Evolutionary conservation across 805 yeast genomes (phyloP).

Genomic region (Ogataea kodamae): DNA sequence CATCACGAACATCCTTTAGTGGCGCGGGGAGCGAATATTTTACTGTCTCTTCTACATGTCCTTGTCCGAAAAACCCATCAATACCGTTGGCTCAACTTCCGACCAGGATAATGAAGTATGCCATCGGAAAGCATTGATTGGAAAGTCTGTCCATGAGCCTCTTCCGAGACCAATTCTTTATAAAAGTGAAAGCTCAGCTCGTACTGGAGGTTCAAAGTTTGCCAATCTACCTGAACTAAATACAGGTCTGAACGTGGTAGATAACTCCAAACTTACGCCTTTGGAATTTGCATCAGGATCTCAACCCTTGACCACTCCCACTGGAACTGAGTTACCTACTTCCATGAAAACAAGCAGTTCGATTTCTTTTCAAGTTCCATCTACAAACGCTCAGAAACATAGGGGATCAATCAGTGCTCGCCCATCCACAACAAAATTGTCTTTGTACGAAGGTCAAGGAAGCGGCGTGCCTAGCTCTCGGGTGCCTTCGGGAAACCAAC

Average conservation of each 20-base stretch:
- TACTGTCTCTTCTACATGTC: conserved; percentile 19
- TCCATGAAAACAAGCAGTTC: conserved; percentile 26
- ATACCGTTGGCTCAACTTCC: conserved; percentile 15
- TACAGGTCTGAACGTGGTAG: no score
- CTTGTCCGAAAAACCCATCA: conserved; percentile 19
- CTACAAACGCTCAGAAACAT: conserved; percentile 40
- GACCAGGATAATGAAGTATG: no score
- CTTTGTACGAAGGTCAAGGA: conserved; percentile 23
- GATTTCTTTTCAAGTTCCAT: conserved; percentile 47
- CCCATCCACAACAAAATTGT: conserved; percentile 40
- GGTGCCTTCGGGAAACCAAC: conserved; percentile 24
- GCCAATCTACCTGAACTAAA: conserved; percentile 24
- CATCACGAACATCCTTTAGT: no score
- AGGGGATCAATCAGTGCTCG: conserved; percentile 57
- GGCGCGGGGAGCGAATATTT: no score
- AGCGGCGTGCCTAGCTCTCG: conserved; percentile 29
- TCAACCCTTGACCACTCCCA: no score
- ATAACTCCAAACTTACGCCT: no score
- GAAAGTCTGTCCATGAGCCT: conserved; percentile 1
- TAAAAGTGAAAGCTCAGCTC: conserved; percentile 16
- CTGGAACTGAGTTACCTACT: conserved; percentile 11
- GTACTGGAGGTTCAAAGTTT: conserved; percentile 13
- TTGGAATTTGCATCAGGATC: no score
- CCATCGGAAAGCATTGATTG: no score
- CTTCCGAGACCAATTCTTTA: conserved; percentile 23